phyloP scores from a whole-genome alignment of 345 rosid genomes.

The Populus nigra region DNA sequence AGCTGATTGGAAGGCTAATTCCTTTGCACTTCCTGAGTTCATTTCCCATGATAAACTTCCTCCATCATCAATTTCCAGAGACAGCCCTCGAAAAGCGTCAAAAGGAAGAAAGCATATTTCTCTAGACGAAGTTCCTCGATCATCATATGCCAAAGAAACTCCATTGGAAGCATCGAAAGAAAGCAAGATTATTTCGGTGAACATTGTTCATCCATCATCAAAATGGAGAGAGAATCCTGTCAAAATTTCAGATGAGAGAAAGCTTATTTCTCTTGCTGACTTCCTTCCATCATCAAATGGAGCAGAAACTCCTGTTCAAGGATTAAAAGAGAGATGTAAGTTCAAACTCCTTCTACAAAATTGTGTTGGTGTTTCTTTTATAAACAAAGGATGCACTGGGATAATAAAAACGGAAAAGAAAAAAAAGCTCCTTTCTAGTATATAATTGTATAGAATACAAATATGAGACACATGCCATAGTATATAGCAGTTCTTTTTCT shows the following conservation, averaged over 20 bases:
- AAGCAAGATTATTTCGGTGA: conserved; percentile 7
- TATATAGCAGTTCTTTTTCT: too few species aligned
- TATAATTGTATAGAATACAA: too few species aligned
- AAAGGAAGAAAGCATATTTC: conserved; percentile 26
- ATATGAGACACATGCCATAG: too few species aligned
- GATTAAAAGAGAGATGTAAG: conserved; percentile 51
- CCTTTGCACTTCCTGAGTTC: conserved; percentile 32
- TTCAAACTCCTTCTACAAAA: not conserved
- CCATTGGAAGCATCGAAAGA: conserved; percentile 17
- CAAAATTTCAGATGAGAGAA: not conserved
- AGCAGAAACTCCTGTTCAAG: conserved; percentile 33
- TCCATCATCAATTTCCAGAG: conserved; percentile 24
- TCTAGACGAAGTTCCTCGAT: conserved; percentile 13
- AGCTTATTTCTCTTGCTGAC: conserved; percentile 21
- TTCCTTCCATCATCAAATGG: conserved; percentile 18
- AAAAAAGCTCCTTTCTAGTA: too few species aligned
- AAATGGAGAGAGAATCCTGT: not conserved
- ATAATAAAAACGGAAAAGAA: not conserved
- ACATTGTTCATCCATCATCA: conserved; percentile 2
- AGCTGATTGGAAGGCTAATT: conserved; percentile 19
- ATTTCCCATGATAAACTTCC: conserved; percentile 38
- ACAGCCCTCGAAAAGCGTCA: conserved; percentile 25
- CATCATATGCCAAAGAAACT: conserved; percentile 10
- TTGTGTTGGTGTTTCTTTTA: not conserved
- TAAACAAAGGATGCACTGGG: not conserved